Evolutionary conservation across 2,329 filamentous ascomycete genomes (phyloP).

Genomic region (Fusarium begoniae): DNA sequence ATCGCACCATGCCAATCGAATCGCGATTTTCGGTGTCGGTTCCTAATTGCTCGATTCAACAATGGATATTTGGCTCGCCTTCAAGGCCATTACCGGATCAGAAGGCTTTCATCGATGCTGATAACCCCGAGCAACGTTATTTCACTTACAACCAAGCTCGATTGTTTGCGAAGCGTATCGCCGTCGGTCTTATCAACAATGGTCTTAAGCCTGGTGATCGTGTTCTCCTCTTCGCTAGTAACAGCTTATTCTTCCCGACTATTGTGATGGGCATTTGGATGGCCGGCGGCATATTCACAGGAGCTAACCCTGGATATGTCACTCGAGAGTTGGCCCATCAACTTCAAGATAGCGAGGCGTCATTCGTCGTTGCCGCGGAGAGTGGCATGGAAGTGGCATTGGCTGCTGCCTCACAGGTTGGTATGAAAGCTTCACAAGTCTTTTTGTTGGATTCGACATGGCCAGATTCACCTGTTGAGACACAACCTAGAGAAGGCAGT

Average conservation of each 20-base stretch:
- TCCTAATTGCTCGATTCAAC: slow-evolving; percentile 60
- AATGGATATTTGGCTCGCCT: slow-evolving; percentile 64
- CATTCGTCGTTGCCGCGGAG: slow-evolving; percentile 72
- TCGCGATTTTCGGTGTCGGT: slow-evolving; percentile 58
- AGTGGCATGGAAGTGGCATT: slow-evolving; percentile 69
- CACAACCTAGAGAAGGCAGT: slow-evolving; percentile 15
- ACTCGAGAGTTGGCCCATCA: slow-evolving; percentile 79
- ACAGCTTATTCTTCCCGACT: slow-evolving; percentile 76
- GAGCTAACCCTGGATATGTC: slow-evolving; percentile 75
- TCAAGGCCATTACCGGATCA: slow-evolving; percentile 54
- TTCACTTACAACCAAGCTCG: slow-evolving; percentile 73
- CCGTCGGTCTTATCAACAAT: slow-evolving; percentile 69
- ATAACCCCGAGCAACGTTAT: slow-evolving; percentile 71
- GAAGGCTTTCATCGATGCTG: slow-evolving; percentile 69
- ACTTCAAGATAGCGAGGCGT: slow-evolving; percentile 74
- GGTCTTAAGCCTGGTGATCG: slow-evolving; percentile 75
- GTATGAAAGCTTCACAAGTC: slow-evolving; percentile 63
- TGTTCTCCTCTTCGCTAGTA: slow-evolving; percentile 77
- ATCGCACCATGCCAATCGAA: slow-evolving; percentile 54
- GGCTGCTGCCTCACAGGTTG: slow-evolving; percentile 69
- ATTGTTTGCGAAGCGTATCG: slow-evolving; percentile 76
- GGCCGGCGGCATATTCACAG: slow-evolving; percentile 81
- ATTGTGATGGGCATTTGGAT: slow-evolving; percentile 78
- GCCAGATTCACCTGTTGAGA: slow-evolving; percentile 52
- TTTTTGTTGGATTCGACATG: slow-evolving; percentile 71